A percentile compares a stretch with the other conserved stretches of the same genome.
Evolutionary conservation across 2,329 filamentous ascomycete species (phyloP).

Genomic region (Diaporthe amygdali): DNA sequence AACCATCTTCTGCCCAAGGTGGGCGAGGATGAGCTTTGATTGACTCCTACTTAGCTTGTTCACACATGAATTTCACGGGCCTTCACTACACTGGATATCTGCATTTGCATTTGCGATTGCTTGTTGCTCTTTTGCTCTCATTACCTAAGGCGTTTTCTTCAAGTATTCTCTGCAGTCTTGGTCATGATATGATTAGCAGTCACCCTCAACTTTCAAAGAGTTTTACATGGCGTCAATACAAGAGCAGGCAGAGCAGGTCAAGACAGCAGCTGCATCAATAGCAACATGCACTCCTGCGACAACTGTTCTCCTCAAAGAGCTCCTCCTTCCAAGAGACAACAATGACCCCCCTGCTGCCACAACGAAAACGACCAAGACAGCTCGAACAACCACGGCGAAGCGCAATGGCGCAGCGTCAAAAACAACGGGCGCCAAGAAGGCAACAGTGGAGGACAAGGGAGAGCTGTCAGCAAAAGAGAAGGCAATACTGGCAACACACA

Average conservation of each 20-base stretch:
- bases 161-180: conserved; percentile 30
- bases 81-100: not conserved
- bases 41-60: not conserved
- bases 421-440: conserved; percentile 32
- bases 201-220: conserved; percentile 28
- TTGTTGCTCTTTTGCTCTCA: conserved; percentile 23
- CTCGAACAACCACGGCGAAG: conserved; percentile 31
- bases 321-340: conserved; percentile 46
- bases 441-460: conserved; percentile 41
- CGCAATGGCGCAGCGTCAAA: conserved; percentile 34
- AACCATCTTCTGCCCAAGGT: not conserved
- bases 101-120: conserved; percentile 4
- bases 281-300: conserved; percentile 54
- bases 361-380: conserved; percentile 31
- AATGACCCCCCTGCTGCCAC: conserved; percentile 17
- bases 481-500: conserved; percentile 72
- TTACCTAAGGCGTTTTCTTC: conserved; percentile 29
- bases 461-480: conserved; percentile 63
- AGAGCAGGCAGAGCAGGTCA: conserved; percentile 51
- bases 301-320: conserved; percentile 47
- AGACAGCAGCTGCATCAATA: conserved; percentile 49
- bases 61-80: not conserved
- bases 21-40: not conserved
- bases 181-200: conserved; percentile 42
- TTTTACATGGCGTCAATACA: conserved; percentile 44